These are phyloP conservation scores for Protomyces macrosporus DNA, from an alignment of 1,139 yeast species.

Conservation along the genomic window DNA sequence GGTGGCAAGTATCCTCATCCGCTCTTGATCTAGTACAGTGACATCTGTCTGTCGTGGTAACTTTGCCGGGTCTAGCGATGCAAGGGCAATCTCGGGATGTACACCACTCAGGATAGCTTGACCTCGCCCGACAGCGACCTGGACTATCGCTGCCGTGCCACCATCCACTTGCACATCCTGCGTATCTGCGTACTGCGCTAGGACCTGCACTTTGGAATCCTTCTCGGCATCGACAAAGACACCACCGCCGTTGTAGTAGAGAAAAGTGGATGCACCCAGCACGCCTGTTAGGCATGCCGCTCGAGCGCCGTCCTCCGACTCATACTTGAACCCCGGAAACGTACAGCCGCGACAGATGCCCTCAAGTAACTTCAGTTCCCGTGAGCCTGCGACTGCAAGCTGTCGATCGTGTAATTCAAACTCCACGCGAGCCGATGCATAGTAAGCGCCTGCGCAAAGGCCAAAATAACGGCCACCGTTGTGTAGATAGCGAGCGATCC, in stretches of 20 bases:
- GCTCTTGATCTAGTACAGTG: conserved; percentile 31
- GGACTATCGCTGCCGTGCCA: conserved; percentile 59
- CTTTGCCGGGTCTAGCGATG: conserved; percentile 36
- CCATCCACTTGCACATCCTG: conserved; percentile 44
- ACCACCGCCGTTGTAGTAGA: conserved; percentile 86
- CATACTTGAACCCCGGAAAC: conserved; percentile 71
- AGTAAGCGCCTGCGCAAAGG: conserved; percentile 96
- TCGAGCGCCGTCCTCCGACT: conserved; percentile 67
- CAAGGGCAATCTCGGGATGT: conserved; percentile 73
- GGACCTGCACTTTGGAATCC: conserved; percentile 54
- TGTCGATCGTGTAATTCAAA: conserved; percentile 67
- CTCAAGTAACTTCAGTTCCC: conserved; percentile 76
- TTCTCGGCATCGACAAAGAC: conserved; percentile 68
- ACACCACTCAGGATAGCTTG: conserved; percentile 73
- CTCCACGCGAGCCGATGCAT: conserved; percentile 67
- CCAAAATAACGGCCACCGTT: conserved; percentile 81
- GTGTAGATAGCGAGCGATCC: conserved; percentile 59
- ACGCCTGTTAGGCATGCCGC: background rate
- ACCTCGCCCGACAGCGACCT: conserved; percentile 68
- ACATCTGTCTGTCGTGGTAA: background rate
- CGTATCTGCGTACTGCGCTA: conserved; percentile 58
- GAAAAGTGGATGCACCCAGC: background rate
- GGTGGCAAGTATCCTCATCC: conserved; percentile 54
- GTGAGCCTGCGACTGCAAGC: conserved; percentile 75
- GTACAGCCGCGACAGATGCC: conserved; percentile 82